These are phyloP conservation scores for Phoma sp. DNA, from an alignment of 2,329 filamentous ascomycete species.

Conservation along the genomic window DNA sequence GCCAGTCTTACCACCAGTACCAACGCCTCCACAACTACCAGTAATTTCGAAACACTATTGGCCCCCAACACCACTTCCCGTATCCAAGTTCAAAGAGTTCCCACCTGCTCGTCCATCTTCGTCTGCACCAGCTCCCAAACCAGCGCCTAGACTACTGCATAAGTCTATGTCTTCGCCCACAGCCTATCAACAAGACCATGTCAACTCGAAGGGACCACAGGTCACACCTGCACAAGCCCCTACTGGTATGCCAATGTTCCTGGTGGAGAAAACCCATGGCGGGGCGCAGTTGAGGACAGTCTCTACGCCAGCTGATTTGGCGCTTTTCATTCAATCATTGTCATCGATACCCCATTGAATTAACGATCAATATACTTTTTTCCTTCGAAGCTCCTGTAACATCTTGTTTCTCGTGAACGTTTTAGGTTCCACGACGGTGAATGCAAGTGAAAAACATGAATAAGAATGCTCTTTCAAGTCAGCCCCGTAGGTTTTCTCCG, in stretches of 20 bases:
- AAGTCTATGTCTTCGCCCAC: neutral
- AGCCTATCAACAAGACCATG: neutral
- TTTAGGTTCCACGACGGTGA: too few relatives aligned
- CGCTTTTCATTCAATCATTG: constrained; percentile 14
- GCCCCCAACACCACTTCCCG: neutral
- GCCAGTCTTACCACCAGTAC: neutral
- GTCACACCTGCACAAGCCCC: neutral
- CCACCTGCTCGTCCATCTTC: neutral
- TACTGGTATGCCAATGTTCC: constrained; percentile 11
- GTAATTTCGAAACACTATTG: constrained; percentile 10
- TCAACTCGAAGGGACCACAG: neutral
- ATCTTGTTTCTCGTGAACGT: neutral
- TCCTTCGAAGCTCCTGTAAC: neutral
- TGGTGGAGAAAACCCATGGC: constrained; percentile 8
- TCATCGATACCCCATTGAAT: constrained; percentile 18
- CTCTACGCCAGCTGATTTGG: constrained; percentile 14
- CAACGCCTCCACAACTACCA: neutral
- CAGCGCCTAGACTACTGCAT: neutral
- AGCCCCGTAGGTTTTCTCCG: too few relatives aligned
- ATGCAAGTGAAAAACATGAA: too few relatives aligned
- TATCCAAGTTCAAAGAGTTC: neutral
- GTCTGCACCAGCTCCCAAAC: neutral
- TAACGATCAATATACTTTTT: neutral
- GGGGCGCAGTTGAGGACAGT: constrained; percentile 9
- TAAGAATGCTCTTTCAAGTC: too few relatives aligned